These are phyloP conservation scores for Aspergillus sp. DNA, from an alignment of 2,329 filamentous ascomycete species.

Conservation along the genomic window DNA sequence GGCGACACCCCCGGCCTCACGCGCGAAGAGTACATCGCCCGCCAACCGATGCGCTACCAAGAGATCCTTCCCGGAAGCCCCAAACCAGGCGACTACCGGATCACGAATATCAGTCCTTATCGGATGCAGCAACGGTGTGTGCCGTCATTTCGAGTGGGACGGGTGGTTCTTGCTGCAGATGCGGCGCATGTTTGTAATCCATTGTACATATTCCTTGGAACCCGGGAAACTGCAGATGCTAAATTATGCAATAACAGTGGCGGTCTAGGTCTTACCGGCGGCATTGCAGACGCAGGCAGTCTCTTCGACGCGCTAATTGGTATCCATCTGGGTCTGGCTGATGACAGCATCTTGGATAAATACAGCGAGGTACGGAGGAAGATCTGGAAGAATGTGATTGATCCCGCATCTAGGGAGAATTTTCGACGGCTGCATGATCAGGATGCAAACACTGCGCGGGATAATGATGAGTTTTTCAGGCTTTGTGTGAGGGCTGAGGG, in stretches of 20 bases:
- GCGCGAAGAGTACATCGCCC: conserved; percentile 46
- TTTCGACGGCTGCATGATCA: conserved; percentile 28
- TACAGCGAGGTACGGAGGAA: conserved; percentile 36
- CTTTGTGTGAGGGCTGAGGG: conserved; percentile 26
- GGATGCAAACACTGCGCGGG: conserved; percentile 28
- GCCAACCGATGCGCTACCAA: conserved; percentile 51
- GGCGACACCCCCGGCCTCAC: conserved; percentile 51
- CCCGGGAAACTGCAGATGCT: neutral
- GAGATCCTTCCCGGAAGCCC: conserved; percentile 55
- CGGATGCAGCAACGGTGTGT: conserved; percentile 57
- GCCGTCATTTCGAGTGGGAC: conserved; percentile 50
- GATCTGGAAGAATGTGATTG: conserved; percentile 34
- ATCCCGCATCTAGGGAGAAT: conserved; percentile 39
- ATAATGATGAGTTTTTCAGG: conserved; percentile 33
- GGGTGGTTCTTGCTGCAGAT: conserved; percentile 53
- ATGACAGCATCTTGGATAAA: conserved; percentile 38
- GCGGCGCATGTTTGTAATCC: conserved; percentile 55
- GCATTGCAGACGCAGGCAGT: conserved; percentile 57
- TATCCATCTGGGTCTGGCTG: conserved; percentile 33
- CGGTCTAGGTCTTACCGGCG: conserved; percentile 57
- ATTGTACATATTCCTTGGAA: conserved; percentile 28
- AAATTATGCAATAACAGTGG: conserved; percentile 35
- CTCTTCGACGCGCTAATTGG: conserved; percentile 53
- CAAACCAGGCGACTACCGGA: conserved; percentile 51
- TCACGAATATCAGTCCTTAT: conserved; percentile 54